Evolutionary conservation across 2,329 filamentous ascomycete genomes (phyloP).

Genomic region (Hypoxylon sp.): DNA sequence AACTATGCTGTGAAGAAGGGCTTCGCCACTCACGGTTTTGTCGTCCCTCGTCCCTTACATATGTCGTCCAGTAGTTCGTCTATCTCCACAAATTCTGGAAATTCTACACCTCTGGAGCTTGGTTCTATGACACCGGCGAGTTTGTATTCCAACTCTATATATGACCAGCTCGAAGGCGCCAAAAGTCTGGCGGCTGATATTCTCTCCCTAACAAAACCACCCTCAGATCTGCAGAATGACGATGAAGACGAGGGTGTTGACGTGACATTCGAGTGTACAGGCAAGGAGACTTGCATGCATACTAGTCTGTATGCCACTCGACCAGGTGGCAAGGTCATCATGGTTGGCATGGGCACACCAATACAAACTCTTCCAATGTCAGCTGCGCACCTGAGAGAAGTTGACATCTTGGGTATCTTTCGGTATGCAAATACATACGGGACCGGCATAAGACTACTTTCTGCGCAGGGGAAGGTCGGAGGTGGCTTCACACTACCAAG

Average conservation of each 20-base stretch:
- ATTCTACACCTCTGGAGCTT: conserved; percentile 60
- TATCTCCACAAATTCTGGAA: conserved; percentile 58
- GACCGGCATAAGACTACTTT: conserved; percentile 73
- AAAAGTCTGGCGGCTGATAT: conserved; percentile 64
- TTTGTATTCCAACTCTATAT: conserved; percentile 59
- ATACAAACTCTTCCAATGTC: conserved; percentile 80
- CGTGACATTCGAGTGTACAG: conserved; percentile 81
- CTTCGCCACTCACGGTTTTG: conserved; percentile 71
- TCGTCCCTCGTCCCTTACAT: conserved; percentile 62
- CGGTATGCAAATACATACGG: conserved; percentile 82
- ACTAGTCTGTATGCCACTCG: conserved; percentile 78
- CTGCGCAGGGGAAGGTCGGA: conserved; percentile 58
- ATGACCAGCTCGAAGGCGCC: conserved; percentile 64
- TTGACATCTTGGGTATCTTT: conserved; percentile 82
- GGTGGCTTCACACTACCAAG: conserved; percentile 66
- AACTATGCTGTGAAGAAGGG: conserved; percentile 69
- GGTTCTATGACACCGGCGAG: conserved; percentile 60
- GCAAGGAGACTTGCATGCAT: conserved; percentile 80
- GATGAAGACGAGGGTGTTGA: conserved; percentile 76
- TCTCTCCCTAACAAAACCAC: conserved; percentile 56
- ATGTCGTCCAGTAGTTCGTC: conserved; percentile 60
- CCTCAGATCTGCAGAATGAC: conserved; percentile 53
- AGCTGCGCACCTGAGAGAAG: conserved; percentile 78
- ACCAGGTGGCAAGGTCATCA: conserved; percentile 78
- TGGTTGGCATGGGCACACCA: conserved; percentile 84